Evolutionary conservation across 2,329 filamentous ascomycete species (phyloP).

Genomic region (Ceratocystis papillata): DNA sequence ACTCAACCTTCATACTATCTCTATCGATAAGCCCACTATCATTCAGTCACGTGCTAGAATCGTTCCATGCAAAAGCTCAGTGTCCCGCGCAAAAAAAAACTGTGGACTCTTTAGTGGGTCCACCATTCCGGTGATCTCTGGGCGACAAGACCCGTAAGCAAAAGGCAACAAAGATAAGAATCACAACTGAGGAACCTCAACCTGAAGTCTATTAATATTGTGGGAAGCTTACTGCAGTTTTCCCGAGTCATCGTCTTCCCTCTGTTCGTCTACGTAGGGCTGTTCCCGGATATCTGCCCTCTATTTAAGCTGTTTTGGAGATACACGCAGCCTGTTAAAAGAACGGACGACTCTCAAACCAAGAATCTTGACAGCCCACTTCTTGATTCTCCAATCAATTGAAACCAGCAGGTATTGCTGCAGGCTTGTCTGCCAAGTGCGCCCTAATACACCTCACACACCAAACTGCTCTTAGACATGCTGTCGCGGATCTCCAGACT

Average conservation of each 20-base stretch:
- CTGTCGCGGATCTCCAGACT: constrained; percentile 13
- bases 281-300: neutral
- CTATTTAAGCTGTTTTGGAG: neutral
- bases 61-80: neutral
- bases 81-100: constrained; percentile 4
- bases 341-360: neutral
- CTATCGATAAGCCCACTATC: neutral
- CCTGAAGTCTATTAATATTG: no score
- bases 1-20: no score
- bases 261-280: neutral
- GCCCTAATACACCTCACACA: neutral
- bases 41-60: neutral
- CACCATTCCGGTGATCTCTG: constrained; percentile 1
- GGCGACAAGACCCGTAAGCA: constrained; percentile 9
- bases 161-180: neutral
- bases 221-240: neutral
- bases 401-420: neutral
- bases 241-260: neutral
- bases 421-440: neutral
- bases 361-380: neutral
- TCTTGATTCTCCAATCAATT: neutral
- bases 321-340: neutral
- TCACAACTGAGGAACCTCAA: neutral
- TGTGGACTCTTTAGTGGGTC: constrained; percentile 4
- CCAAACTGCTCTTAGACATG: neutral